phyloP scores from a whole-genome alignment of 371 early-diverging fungal genomes.

The Sporodiniella umbellata region DNA sequence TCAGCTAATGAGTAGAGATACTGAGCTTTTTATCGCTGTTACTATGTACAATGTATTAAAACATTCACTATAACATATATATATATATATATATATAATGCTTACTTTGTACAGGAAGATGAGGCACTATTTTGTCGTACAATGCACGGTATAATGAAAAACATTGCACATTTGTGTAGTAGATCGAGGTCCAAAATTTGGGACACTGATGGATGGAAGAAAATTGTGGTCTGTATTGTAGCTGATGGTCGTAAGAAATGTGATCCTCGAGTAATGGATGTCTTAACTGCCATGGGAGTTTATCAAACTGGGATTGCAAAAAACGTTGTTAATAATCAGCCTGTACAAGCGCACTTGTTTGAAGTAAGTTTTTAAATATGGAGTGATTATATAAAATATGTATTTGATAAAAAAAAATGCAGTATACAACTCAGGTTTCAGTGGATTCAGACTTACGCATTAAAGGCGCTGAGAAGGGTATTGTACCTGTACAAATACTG shows the following conservation, averaged over 20 bases:
- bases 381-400: constrained; percentile 72
- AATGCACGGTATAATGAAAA: constrained; percentile 77
- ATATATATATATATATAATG: too few species aligned
- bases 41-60: constrained; percentile 42
- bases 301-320: constrained; percentile 74
- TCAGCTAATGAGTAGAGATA: constrained; percentile 68
- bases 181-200: constrained; percentile 59
- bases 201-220: constrained; percentile 80
- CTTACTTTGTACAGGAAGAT: constrained; percentile 45
- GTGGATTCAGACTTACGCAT: constrained; percentile 66
- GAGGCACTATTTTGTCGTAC: constrained; percentile 66
- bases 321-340: constrained; percentile 53
- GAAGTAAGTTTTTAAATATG: constrained; percentile 51
- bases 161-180: constrained; percentile 72
- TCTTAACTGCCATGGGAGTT: constrained; percentile 64
- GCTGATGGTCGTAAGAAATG: constrained; percentile 81
- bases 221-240: constrained; percentile 80
- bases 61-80: neutral
- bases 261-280: constrained; percentile 51
- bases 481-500: constrained; percentile 75
- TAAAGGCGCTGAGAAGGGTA: constrained; percentile 60
- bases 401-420: neutral
- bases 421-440: constrained; percentile 80
- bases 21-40: constrained; percentile 88
- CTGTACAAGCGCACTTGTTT: constrained; percentile 73